phyloP scores from a whole-genome alignment of 139 green algal species.

The Astrephomene gubernaculifera region DNA sequence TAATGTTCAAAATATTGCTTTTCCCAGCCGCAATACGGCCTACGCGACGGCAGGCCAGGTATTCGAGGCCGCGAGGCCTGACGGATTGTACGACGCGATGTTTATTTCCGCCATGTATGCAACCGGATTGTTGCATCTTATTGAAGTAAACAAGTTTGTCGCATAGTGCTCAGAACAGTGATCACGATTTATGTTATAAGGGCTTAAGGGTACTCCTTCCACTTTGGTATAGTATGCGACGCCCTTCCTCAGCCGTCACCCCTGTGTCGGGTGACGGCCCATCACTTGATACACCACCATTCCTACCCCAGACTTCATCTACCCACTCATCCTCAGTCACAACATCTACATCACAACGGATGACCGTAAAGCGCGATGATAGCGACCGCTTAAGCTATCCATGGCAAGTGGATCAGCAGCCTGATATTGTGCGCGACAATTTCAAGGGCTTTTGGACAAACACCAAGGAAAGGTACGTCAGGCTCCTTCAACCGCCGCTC shows the following conservation, averaged over 20 bases:
- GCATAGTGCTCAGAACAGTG: too few relatives aligned
- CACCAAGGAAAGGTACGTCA: not conserved
- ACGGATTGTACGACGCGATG: too few relatives aligned
- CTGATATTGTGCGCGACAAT: not conserved
- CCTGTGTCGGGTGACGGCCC: not conserved
- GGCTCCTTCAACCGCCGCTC: too few relatives aligned
- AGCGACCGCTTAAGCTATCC: not conserved
- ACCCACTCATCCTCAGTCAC: not conserved
- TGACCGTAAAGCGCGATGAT: not conserved
- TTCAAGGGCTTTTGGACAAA: not conserved
- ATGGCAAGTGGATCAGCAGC: not conserved
- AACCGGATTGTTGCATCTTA: too few relatives aligned
- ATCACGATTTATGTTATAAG: too few relatives aligned
- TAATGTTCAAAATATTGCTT: too few relatives aligned
- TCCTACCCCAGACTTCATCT: not conserved
- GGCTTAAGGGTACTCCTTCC: not conserved
- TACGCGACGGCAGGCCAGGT: too few relatives aligned
- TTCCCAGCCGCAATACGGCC: too few relatives aligned
- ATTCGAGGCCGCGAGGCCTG: too few relatives aligned
- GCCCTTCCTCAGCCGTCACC: not conserved
- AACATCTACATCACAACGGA: not conserved
- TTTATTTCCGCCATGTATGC: too few relatives aligned
- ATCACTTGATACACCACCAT: not conserved
- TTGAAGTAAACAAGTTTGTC: too few relatives aligned
- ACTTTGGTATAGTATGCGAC: not conserved